phyloP scores from a whole-genome alignment of 192 early-diverging fungal genomes.

The Coemansia sp. region DNA sequence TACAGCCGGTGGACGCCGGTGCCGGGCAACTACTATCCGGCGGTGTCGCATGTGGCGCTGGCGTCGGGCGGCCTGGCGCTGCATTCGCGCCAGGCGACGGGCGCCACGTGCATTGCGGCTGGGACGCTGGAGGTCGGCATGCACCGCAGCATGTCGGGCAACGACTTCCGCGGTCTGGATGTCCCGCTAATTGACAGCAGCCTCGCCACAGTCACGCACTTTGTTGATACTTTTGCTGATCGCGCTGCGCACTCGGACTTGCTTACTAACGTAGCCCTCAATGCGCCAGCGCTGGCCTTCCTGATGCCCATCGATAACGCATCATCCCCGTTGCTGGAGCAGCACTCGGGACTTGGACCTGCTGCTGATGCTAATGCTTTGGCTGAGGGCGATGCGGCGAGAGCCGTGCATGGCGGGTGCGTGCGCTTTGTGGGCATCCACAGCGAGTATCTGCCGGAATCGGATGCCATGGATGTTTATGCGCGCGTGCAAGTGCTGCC shows the following conservation, averaged over 20 bases:
- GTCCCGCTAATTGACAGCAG: slow-evolving; percentile 22
- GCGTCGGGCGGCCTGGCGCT: slow-evolving; percentile 15
- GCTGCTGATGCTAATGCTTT: not conserved
- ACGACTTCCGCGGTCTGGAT: slow-evolving; percentile 47
- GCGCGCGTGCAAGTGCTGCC: slow-evolving; percentile 20
- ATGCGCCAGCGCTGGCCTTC: slow-evolving; percentile 39
- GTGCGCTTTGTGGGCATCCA: slow-evolving; percentile 36
- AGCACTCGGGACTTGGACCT: not conserved
- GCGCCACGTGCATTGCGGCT: slow-evolving; percentile 23
- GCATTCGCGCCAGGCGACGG: slow-evolving; percentile 41
- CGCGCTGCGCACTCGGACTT: not conserved
- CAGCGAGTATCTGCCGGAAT: not conserved
- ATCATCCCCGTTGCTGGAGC: not conserved
- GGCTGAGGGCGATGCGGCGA: not conserved
- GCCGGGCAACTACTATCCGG: slow-evolving; percentile 46
- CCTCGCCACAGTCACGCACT: slow-evolving; percentile 20
- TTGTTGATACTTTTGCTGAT: slow-evolving; percentile 19
- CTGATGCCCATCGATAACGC: slow-evolving; percentile 7
- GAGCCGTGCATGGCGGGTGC: not conserved
- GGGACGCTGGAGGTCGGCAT: slow-evolving; percentile 35
- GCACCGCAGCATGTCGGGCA: slow-evolving; percentile 46
- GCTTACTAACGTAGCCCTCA: slow-evolving; percentile 18
- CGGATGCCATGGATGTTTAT: slow-evolving; percentile 2
- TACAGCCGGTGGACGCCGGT: slow-evolving; percentile 37
- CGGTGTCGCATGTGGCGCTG: slow-evolving; percentile 33